phyloP scores from a whole-genome alignment of 495 filamentous ascomycete genomes.

The Aspergillus asperescens region DNA sequence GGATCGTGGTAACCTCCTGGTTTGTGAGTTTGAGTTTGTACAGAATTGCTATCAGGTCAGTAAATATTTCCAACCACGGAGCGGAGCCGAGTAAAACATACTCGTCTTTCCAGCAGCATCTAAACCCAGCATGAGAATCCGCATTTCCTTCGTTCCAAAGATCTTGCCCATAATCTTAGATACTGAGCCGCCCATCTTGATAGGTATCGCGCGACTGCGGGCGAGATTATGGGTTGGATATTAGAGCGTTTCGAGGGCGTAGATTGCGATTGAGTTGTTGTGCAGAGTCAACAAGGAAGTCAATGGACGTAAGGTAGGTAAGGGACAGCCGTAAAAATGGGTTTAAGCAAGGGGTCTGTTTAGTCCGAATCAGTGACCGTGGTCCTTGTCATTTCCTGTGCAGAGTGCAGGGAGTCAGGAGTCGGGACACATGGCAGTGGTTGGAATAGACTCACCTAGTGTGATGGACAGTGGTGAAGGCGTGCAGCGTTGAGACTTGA shows the following conservation, averaged over 20 bases:
- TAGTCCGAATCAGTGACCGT: slow-evolving; percentile 11
- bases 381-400: slow-evolving; percentile 8
- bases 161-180: slow-evolving; percentile 95
- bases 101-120: slow-evolving; percentile 98
- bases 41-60: slow-evolving; percentile 64
- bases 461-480: neutral
- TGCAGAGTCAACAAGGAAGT: neutral
- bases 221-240: neutral
- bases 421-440: slow-evolving; percentile 3
- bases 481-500: too few relatives aligned
- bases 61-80: neutral
- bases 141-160: slow-evolving; percentile 98
- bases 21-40: slow-evolving; percentile 96
- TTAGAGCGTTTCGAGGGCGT: slow-evolving; percentile 1
- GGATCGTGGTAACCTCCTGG: slow-evolving; percentile 98
- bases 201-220: slow-evolving; percentile 16
- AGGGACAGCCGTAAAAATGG: neutral
- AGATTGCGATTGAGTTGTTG: neutral
- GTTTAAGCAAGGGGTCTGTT: neutral
- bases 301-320: neutral
- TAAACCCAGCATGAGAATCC: slow-evolving; percentile 93
- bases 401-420: neutral
- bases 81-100: slow-evolving; percentile 33
- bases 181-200: slow-evolving; percentile 69
- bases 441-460: slow-evolving; percentile 15